A percentile compares a stretch with the other conserved stretches of the same genome.
These are phyloP conservation scores for Zangia roseola DNA, from an alignment of 768 basidiomycete genomes.

Conservation along the genomic window DNA sequence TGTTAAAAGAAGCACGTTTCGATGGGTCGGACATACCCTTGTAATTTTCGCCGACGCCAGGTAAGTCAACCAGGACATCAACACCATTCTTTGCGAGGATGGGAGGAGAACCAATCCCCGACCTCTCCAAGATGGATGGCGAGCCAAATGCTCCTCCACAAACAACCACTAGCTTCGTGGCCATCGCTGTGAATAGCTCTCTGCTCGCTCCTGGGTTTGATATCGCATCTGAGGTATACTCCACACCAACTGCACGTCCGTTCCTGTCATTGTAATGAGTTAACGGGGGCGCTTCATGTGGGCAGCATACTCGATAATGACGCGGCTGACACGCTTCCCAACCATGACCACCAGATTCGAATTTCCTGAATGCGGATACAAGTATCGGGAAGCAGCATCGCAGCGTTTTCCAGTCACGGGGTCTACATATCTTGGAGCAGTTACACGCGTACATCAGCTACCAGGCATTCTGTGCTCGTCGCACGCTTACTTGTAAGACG, in stretches of 20 bases:
- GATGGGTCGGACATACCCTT: slow-evolving; percentile 35
- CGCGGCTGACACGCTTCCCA: slow-evolving; percentile 35
- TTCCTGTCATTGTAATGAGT: slow-evolving; percentile 19
- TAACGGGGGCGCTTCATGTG: not conserved
- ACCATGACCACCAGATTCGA: slow-evolving; percentile 32
- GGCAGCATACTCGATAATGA: slow-evolving; percentile 35
- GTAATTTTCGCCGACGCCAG: slow-evolving; percentile 75
- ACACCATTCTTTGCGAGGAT: slow-evolving; percentile 50
- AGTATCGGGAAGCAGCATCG: slow-evolving; percentile 34
- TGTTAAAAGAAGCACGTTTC: not conserved
- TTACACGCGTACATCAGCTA: no score
- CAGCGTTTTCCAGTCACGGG: slow-evolving; percentile 35
- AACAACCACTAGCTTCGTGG: slow-evolving; percentile 44
- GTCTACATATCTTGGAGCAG: slow-evolving; percentile 50
- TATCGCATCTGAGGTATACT: slow-evolving; percentile 31
- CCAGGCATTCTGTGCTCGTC: not conserved
- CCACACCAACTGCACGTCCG: slow-evolving; percentile 38
- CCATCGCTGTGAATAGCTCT: slow-evolving; percentile 23
- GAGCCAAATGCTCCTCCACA: slow-evolving; percentile 57
- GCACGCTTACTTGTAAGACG: slow-evolving; percentile 15
- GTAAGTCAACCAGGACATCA: slow-evolving; percentile 55
- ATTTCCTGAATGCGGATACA: slow-evolving; percentile 35
- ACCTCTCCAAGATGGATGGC: slow-evolving; percentile 55
- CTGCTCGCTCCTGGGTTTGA: slow-evolving; percentile 16
- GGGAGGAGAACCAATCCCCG: slow-evolving; percentile 61